Base-by-base conservation (phyloP, 2,329 filamentous ascomycete species). In the Biscogniauxia marginata region DNA sequence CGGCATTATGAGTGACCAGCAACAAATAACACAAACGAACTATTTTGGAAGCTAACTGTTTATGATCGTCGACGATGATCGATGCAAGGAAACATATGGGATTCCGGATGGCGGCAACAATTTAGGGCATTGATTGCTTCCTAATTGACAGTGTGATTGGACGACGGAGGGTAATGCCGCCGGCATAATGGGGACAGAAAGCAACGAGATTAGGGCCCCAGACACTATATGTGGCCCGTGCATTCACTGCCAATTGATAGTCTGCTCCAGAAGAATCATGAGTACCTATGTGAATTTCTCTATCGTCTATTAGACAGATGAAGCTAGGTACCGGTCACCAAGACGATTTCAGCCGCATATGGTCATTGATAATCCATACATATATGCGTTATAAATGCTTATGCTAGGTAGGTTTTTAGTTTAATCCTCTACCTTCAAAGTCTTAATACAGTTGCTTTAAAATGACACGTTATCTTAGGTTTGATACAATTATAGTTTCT, bases 51-150 rank as follows among this genome's bases (percentile, higher is more conserved):
- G 7, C 21, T 49, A 24, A 6, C 24, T 18, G 46, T 49, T 25
- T 23, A 39, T 43, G 21, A 45, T 54, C 34, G 46, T 54, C 34
- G 46, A 52, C 16, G 45, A 4, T n/a, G 46, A 50, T 2, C 49
- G 49, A 54, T 48, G 30, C 30, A 30, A 21, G 34, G 49, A 55
- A 54, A 53, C 45, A 43, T 23, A 43, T 18, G 45, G 48, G 49
- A 50, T 39, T 39, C 30, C 9, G 30, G 30, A 39, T 39, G 30
- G 13, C 30, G 30, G 30, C 30, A 39, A n/a, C 30, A 39, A 39
- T 39, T 49, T 25, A 13, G 25, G 19, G 25, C 22, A 25, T 25
- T 23, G 7, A 49, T 19, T 20, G 23, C 18, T 23, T 30, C 46
- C 46, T n/a, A 7, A 24, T 22, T 18, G 46, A 30, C 46, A 20